These are phyloP conservation scores for Didymella segeticola DNA, from an alignment of 2,329 filamentous ascomycete genomes.

Conservation along the genomic window DNA sequence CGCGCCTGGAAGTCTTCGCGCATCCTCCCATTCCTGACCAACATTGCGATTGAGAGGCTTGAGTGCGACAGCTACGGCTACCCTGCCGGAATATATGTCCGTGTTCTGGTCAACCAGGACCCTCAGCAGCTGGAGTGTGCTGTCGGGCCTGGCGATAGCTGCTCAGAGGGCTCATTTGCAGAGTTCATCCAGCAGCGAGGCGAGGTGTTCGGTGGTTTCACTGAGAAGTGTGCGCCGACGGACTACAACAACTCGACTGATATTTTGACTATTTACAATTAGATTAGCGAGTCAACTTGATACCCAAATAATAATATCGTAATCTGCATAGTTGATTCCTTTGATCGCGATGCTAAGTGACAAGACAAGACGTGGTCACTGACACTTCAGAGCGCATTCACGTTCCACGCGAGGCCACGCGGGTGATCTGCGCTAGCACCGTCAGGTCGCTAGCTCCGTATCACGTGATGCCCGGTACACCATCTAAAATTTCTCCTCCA, in stretches of 20 bases:
- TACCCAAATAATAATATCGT: slow-evolving; percentile 12
- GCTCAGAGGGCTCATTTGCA: slow-evolving; percentile 53
- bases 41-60: slow-evolving; percentile 71
- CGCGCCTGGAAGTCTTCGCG: slow-evolving; percentile 69
- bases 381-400: too few relatives aligned
- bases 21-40: slow-evolving; percentile 69
- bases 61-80: slow-evolving; percentile 67
- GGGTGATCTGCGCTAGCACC: too few relatives aligned
- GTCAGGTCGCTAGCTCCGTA: too few relatives aligned
- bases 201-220: slow-evolving; percentile 53
- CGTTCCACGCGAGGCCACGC: too few relatives aligned
- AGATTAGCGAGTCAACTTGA: neutral
- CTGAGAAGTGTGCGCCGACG: slow-evolving; percentile 50
- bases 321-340: too few relatives aligned
- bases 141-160: slow-evolving; percentile 60
- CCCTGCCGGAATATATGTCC: slow-evolving; percentile 58
- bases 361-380: too few relatives aligned
- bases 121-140: slow-evolving; percentile 58
- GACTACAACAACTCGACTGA: slow-evolving; percentile 54
- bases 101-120: slow-evolving; percentile 59
- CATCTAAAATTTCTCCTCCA: too few relatives aligned
- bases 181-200: slow-evolving; percentile 53
- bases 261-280: slow-evolving; percentile 44
- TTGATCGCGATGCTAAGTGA: too few relatives aligned
- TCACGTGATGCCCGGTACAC: too few relatives aligned